Evolutionary conservation across 257 asterid genomes (phyloP).

Genomic region (Ophiorrhiza pumila): DNA sequence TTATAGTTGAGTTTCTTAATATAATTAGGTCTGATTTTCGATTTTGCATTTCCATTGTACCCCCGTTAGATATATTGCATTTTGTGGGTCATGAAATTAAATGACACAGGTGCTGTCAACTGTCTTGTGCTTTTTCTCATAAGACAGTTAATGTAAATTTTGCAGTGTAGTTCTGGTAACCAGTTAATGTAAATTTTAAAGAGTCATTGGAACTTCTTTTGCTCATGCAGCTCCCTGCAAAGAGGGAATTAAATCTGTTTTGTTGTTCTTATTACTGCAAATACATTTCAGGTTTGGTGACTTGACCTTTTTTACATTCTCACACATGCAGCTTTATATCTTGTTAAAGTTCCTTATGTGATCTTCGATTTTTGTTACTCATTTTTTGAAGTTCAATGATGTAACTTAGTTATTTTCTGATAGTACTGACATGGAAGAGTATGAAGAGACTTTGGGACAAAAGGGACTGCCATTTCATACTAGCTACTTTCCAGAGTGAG

Average conservation of each 20-base stretch:
- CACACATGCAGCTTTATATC: not conserved
- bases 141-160: not conserved
- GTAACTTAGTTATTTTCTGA: conserved; percentile 25
- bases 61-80: not conserved
- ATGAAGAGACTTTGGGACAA: conserved; percentile 33
- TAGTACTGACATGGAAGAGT: conserved; percentile 40
- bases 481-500: conserved; percentile 66
- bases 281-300: not conserved
- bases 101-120: not conserved
- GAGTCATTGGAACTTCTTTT: not conserved
- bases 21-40: not conserved
- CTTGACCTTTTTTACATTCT: not conserved
- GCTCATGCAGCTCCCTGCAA: too few species aligned
- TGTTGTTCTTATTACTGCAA: not conserved
- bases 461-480: conserved; percentile 25
- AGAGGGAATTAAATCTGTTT: not conserved
- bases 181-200: not conserved
- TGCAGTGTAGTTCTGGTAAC: not conserved
- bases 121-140: not conserved
- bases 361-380: conserved; percentile 5
- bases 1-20: not conserved
- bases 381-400: conserved; percentile 15
- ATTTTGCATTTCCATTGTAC: not conserved
- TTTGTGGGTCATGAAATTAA: not conserved
- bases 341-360: not conserved